Percentiles rank a stretch among this genome's conserved stretches.
These are phyloP conservation scores for Trypanosoma rangeli DNA, from an alignment of 208 protist genomes.

Conservation along the genomic window DNA sequence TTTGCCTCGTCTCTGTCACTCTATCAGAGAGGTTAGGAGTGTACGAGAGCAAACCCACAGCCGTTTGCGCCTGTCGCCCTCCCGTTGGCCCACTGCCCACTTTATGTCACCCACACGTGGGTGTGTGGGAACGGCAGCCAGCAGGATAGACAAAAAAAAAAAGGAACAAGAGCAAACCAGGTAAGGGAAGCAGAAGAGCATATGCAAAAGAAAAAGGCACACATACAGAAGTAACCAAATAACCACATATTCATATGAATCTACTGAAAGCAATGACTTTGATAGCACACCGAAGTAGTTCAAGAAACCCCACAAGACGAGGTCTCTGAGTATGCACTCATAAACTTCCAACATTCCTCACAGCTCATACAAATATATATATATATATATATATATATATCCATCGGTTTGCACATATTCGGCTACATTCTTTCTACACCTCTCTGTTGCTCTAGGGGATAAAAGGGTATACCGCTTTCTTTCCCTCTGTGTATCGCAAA, in stretches of 20 bases:
- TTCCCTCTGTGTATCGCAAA: neutral
- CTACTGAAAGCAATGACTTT: no score
- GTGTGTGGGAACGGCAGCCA: neutral
- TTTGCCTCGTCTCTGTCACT: neutral
- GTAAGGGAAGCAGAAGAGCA: no score
- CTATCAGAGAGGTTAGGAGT: neutral
- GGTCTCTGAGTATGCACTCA: neutral
- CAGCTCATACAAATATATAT: slow-evolving; percentile 7
- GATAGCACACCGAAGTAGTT: no score
- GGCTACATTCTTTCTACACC: neutral
- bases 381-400: slow-evolving; percentile 9
- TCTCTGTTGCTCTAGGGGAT: slow-evolving; percentile 6
- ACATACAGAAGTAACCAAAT: no score
- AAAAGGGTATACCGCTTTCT: neutral
- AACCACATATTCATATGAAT: no score
- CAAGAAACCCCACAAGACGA: neutral
- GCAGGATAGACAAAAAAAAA: slow-evolving; percentile 18
- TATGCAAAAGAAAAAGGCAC: no score
- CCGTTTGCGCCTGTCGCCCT: neutral
- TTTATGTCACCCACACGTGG: neutral
- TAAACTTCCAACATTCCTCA: neutral
- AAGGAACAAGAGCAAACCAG: slow-evolving; percentile 7
- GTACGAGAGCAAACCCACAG: neutral
- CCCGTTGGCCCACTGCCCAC: no score
- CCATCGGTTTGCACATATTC: neutral